Conservation (phyloP, 179 eudicot genomes). For the Corrigiola litoralis region DNA sequence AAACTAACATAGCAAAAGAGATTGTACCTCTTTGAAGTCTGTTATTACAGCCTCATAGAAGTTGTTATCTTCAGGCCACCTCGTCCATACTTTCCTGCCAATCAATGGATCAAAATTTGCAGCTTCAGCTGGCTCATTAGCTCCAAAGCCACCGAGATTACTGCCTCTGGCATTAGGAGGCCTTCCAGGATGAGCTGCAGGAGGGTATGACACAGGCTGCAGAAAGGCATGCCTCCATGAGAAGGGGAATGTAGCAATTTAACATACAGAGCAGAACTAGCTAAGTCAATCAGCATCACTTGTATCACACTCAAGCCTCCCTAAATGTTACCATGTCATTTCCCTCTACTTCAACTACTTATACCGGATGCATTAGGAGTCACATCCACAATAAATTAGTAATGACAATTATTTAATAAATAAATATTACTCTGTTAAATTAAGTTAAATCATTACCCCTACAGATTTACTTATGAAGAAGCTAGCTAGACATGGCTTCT, state of each 20-base stretch:
- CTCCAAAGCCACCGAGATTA: conserved; percentile 29
- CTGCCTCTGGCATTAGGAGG: conserved; percentile 36
- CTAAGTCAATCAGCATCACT: conserved; percentile 2
- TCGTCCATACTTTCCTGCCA: conserved; percentile 61
- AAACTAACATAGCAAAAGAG: neutral
- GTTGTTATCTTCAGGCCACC: conserved; percentile 69
- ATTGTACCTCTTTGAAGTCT: conserved; percentile 35
- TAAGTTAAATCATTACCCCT: too few species aligned
- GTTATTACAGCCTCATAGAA: conserved; percentile 63
- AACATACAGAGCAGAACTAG: neutral
- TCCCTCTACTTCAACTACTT: neutral
- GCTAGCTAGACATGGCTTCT: conserved; percentile 4
- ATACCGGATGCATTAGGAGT: neutral
- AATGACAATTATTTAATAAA: neutral
- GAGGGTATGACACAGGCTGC: conserved; percentile 43
- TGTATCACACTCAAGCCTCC: neutral
- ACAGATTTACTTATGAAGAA: neutral
- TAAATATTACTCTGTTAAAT: neutral
- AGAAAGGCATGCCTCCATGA: conserved; percentile 12
- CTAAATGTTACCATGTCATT: neutral
- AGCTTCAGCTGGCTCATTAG: conserved; percentile 36
- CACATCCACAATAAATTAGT: neutral
- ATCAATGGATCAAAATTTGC: conserved; percentile 43
- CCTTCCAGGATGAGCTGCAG: conserved; percentile 45
- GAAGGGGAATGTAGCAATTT: neutral